Evolutionary conservation across 495 filamentous ascomycete species (phyloP).

Genomic region (Hyaloscypha bicolor): DNA sequence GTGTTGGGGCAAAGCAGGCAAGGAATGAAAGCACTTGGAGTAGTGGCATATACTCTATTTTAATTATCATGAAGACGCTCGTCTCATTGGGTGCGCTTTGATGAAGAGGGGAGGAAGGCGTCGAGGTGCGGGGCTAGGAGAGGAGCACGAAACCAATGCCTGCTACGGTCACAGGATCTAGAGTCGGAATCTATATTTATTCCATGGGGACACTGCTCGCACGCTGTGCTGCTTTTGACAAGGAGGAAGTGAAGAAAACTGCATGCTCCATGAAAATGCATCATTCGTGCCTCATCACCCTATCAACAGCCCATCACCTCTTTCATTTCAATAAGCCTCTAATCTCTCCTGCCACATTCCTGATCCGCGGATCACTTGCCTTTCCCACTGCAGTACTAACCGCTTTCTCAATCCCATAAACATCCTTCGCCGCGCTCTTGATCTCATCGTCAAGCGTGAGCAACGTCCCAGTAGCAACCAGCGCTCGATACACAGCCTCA

Average conservation of each 20-base stretch:
- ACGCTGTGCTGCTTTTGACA: not conserved
- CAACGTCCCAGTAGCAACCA: constrained; percentile 84
- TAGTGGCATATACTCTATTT: constrained; percentile 13
- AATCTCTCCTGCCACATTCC: constrained; percentile 61
- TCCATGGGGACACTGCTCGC: not conserved
- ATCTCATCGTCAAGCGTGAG: constrained; percentile 54
- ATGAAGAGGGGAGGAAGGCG: not conserved
- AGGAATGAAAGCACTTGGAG: not conserved
- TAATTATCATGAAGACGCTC: constrained; percentile 10
- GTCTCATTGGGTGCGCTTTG: not conserved
- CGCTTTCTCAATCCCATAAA: constrained; percentile 47
- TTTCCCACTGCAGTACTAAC: constrained; percentile 45
- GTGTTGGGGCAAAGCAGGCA: not conserved
- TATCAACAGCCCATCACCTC: not conserved
- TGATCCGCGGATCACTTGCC: constrained; percentile 58
- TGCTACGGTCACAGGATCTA: not conserved
- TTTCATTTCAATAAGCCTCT: constrained; percentile 43
- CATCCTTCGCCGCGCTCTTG: constrained; percentile 46
- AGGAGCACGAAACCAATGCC: not conserved
- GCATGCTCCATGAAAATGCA: constrained; percentile 2
- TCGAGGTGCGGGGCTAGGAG: not conserved
- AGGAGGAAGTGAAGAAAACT: not conserved
- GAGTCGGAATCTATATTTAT: not conserved
- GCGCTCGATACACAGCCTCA: constrained; percentile 79
- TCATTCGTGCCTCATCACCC: not conserved